These are phyloP conservation scores for Gentiana straminea DNA, from an alignment of 257 asterid genomes.

Conservation along the genomic window DNA sequence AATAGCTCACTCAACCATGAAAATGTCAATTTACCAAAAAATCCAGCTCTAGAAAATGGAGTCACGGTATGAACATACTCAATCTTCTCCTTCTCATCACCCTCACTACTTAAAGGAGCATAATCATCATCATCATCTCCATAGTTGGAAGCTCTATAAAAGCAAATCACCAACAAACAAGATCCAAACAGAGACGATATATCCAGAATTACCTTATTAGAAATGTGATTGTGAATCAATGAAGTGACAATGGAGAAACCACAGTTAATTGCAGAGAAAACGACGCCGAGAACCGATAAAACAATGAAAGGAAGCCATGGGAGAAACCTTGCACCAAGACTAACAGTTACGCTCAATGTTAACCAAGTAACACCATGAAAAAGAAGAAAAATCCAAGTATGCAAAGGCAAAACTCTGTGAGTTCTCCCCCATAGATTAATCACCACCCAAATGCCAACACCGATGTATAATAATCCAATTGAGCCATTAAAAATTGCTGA, in stretches of 20 bases:
- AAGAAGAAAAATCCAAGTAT: slow-evolving; percentile 46
- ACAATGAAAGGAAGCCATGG: slow-evolving; percentile 42
- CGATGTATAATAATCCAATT: slow-evolving; percentile 37
- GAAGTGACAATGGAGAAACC: slow-evolving; percentile 37
- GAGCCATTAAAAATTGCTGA: slow-evolving; percentile 50
- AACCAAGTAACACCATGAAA: slow-evolving; percentile 66
- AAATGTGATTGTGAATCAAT: slow-evolving; percentile 20
- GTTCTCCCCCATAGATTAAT: slow-evolving; percentile 31
- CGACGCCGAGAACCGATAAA: slow-evolving; percentile 40
- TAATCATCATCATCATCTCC: neutral
- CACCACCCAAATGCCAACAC: slow-evolving; percentile 49
- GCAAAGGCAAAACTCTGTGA: slow-evolving; percentile 32
- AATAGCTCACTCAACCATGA: slow-evolving; percentile 23
- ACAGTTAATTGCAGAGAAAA: slow-evolving; percentile 41
- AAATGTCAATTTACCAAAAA: slow-evolving; percentile 16
- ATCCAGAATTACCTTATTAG: slow-evolving; percentile 32
- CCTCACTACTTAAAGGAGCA: slow-evolving; percentile 4
- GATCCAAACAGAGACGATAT: slow-evolving; percentile 47
- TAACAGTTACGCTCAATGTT: slow-evolving; percentile 39
- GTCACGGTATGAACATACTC: slow-evolving; percentile 2
- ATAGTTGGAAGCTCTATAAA: slow-evolving; percentile 32
- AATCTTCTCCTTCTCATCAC: slow-evolving; percentile 9
- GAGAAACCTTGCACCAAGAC: slow-evolving; percentile 46
- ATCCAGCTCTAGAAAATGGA: slow-evolving; percentile 23
- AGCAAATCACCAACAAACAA: slow-evolving; percentile 41